A percentile compares a stretch with the other conserved stretches of the same genome.
Conservation (phyloP, 225 moss, liverwort and hornwort genomes). For the Anthoceros angustus region DNA sequence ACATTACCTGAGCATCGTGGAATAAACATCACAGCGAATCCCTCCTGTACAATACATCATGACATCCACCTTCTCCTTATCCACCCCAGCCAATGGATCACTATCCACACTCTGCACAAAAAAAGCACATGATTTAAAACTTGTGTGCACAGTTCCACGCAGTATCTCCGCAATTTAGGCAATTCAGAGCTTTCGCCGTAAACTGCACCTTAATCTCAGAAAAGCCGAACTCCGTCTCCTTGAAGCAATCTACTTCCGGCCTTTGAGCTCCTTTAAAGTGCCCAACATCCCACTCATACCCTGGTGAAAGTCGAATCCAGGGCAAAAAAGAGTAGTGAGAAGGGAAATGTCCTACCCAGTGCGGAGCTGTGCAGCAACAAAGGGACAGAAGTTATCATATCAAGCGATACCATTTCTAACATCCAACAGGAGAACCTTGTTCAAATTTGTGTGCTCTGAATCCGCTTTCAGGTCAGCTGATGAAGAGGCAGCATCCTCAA, state of each 20-base stretch:
- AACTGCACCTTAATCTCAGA: conserved; percentile 49
- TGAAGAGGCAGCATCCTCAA: conserved; percentile 29
- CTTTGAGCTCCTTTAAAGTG: conserved; percentile 83
- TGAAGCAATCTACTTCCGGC: conserved; percentile 92
- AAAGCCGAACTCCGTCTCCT: conserved; percentile 75
- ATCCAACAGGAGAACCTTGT: conserved; percentile 61
- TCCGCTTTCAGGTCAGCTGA: too few relatives aligned
- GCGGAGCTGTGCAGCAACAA: too few relatives aligned
- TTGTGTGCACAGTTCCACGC: too few relatives aligned
- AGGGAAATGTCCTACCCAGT: too few relatives aligned
- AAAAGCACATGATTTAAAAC: too few relatives aligned
- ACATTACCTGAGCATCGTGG: conserved; percentile 79
- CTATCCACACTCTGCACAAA: conserved; percentile 31
- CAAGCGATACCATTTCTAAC: conserved; percentile 92
- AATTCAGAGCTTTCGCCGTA: too few relatives aligned
- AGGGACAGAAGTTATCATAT: too few relatives aligned
- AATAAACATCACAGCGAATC: conserved; percentile 93
- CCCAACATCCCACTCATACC: conserved; percentile 97
- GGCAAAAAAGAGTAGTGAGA: too few relatives aligned
- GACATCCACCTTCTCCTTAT: conserved; percentile 69
- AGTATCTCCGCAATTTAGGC: too few relatives aligned
- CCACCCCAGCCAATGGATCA: conserved; percentile 72
- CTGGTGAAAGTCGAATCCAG: too few relatives aligned
- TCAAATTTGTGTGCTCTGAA: conserved; percentile 14
- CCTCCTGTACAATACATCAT: conserved; percentile 99